Conservation (phyloP, 768 basidiomycete species). For the Suillus subluteus region DNA sequence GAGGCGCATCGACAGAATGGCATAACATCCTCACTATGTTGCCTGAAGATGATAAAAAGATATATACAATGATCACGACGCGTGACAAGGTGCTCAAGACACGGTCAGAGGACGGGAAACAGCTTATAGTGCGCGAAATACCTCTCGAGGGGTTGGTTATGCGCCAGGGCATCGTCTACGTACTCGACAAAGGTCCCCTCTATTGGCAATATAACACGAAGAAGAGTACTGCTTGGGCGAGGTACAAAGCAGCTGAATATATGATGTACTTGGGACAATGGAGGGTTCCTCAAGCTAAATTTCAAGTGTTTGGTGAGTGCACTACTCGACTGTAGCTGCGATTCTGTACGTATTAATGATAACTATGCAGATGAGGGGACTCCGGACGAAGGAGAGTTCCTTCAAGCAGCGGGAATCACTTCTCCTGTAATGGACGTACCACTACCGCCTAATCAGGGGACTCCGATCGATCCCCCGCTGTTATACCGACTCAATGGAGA, state of each 20-base stretch:
- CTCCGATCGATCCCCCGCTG: conserved; percentile 24
- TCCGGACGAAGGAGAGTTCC: conserved; percentile 49
- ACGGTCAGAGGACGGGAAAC: conserved; percentile 14
- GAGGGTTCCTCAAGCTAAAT: conserved; percentile 44
- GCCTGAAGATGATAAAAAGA: conserved; percentile 45
- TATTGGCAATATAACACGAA: conserved; percentile 63
- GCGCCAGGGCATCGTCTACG: conserved; percentile 57
- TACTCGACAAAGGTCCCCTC: conserved; percentile 57
- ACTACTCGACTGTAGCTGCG: neutral
- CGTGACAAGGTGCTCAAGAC: conserved; percentile 14
- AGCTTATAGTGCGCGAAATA: conserved; percentile 54
- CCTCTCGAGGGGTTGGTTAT: conserved; percentile 47
- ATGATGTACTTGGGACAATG: conserved; percentile 47
- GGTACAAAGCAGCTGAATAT: conserved; percentile 66
- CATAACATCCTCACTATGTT: conserved; percentile 52
- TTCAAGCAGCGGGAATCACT: conserved; percentile 47
- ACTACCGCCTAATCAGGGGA: conserved; percentile 14
- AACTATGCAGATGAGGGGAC: conserved; percentile 51
- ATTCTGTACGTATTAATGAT: neutral
- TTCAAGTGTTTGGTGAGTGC: conserved; percentile 52
- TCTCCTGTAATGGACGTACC: conserved; percentile 21
- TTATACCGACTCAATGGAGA: conserved; percentile 51
- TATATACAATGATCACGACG: conserved; percentile 53
- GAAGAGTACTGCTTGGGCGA: conserved; percentile 55
- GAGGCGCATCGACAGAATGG: conserved; percentile 55